Base-by-base conservation (phyloP, 2,329 filamentous ascomycete species). In the Penicillium hordei region DNA sequence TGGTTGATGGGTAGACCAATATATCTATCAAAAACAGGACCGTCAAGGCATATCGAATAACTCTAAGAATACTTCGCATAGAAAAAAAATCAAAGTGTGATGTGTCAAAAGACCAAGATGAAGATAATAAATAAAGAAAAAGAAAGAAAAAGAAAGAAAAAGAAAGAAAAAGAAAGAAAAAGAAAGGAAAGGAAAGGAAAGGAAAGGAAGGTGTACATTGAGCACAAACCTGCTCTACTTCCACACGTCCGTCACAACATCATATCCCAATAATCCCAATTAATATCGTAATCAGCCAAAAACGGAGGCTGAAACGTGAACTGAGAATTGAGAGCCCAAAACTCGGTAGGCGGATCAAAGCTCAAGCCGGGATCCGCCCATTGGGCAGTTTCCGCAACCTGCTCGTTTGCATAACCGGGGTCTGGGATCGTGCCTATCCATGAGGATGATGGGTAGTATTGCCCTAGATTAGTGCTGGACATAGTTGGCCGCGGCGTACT, bases 321-420 rank as follows among this genome's bases (percentile, higher is more conserved):
- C 3, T 60, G 40, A 9, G 50, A 21, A 12, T 58, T 43, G 10
- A 58, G 44, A 39, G 58, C 52, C 60, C 60, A 60, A 40, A 56
- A 36, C 25, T 58, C 60, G 12, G 42, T 23, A 10, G 31, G n/a
- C 6, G 19, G 49, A n/a, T 46, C 54, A 10, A 40, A 50, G 15
- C 8, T 15, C n/a, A 40, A 29, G 19, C 2, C 3, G 6, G 23
- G 1, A 38, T 19, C 21, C 2, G 31, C 15, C 51, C 9, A 46
- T 21, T 34, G 43, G 15, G 21, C 5, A 21, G 38, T 50, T 27
- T 50, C 33, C 4, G 12, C 27, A 46, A 23, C 7, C 8, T 40
- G 6, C 7, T 17, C 15, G 19, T 9, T 27, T 23, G 15, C 9
- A 39, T 17, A 29, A 10, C 13, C 5, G 4, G 15, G 15, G 8